phyloP scores from a whole-genome alignment of 1,284 basidiomycete species.

The Cerioporus squamosus region DNA sequence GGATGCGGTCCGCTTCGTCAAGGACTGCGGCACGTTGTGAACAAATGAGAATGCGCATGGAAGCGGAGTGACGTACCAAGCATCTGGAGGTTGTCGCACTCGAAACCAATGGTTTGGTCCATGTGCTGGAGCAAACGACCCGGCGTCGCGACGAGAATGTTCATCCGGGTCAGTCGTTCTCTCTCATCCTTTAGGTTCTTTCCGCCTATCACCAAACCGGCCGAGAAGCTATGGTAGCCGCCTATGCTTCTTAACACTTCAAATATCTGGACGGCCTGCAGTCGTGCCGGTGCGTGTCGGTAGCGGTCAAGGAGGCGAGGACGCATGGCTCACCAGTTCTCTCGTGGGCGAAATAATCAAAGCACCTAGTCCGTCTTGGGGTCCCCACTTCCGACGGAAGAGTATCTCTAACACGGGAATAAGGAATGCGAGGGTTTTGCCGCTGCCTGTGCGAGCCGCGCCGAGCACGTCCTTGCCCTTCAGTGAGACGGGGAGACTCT shows the following conservation, averaged over 20 bases:
- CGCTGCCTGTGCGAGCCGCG: conserved; percentile 81
- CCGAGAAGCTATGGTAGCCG: conserved; percentile 90
- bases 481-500: conserved; percentile 66
- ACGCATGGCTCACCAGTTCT: conserved; percentile 71
- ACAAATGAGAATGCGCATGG: neutral
- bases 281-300: no score
- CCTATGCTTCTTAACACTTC: conserved; percentile 94
- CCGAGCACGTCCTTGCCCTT: conserved; percentile 77
- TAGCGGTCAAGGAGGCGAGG: neutral
- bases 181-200: conserved; percentile 95
- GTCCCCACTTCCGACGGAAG: conserved; percentile 79
- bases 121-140: conserved; percentile 96
- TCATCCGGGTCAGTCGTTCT: conserved; percentile 90
- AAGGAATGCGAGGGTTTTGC: conserved; percentile 85
- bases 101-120: conserved; percentile 97
- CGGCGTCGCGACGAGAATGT: conserved; percentile 96
- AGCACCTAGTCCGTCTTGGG: conserved; percentile 87
- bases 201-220: conserved; percentile 95
- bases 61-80: conserved; percentile 63
- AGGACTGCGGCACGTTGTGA: conserved; percentile 60
- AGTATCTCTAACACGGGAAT: conserved; percentile 80
- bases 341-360: conserved; percentile 95
- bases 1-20: conserved; percentile 95
- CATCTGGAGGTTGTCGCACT: conserved; percentile 87
- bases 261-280: conserved; percentile 97